These are phyloP conservation scores for Calamus simplicifolius DNA, from an alignment of 176 grass and related monocot genomes.

Conservation along the genomic window DNA sequence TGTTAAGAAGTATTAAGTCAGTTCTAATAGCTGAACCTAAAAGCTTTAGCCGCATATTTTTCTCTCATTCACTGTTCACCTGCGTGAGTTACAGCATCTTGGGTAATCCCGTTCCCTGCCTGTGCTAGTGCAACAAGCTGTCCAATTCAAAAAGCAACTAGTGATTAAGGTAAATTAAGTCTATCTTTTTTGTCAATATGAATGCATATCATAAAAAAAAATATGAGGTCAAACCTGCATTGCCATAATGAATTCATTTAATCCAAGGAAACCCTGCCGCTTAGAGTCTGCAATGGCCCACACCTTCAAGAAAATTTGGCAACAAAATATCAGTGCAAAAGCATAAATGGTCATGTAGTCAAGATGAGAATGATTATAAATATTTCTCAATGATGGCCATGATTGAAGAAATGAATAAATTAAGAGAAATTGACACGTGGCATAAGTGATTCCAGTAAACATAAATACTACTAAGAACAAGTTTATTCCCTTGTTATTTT, in stretches of 20 bases:
- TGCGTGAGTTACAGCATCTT: slow-evolving; percentile 41
- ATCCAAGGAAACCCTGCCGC: slow-evolving; percentile 73
- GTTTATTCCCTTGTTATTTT: no score
- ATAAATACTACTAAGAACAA: no score
- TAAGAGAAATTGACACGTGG: no score
- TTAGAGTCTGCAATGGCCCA: slow-evolving; percentile 91
- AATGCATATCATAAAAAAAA: not conserved
- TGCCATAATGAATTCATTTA: slow-evolving; percentile 56
- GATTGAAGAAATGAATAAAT: no score
- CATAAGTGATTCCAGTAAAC: no score
- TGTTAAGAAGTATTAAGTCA: no score
- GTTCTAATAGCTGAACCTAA: no score
- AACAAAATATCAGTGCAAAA: no score
- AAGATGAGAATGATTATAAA: no score
- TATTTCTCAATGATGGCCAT: no score
- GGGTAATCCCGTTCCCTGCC: slow-evolving; percentile 63
- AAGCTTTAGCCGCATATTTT: not conserved
- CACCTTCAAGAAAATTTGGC: slow-evolving; percentile 40
- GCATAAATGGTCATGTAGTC: no score
- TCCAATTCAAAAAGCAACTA: slow-evolving; percentile 9
- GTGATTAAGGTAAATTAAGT: slow-evolving; percentile 1
- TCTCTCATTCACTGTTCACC: slow-evolving; percentile 33
- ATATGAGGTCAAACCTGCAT: slow-evolving; percentile 59
- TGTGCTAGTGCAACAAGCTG: slow-evolving; percentile 93
- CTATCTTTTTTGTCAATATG: no score